Conservation (phyloP, 2,329 filamentous ascomycete genomes). For the Fusarium falciforme region DNA sequence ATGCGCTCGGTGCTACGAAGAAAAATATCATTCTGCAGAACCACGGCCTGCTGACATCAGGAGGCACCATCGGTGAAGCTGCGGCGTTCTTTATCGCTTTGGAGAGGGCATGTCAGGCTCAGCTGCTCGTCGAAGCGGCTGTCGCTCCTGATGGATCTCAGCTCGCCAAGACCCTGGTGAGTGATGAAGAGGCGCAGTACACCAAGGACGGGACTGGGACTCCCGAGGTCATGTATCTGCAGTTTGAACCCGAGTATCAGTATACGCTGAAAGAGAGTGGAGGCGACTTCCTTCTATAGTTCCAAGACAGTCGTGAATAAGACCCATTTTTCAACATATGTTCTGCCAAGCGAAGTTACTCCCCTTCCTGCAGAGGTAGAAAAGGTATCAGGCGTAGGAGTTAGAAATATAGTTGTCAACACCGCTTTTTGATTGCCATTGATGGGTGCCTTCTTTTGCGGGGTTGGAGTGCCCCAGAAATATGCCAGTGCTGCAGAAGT, state of each 20-base stretch:
- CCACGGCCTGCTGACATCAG: slow-evolving; percentile 76
- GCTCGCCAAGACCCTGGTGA: slow-evolving; percentile 51
- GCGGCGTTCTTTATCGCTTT: slow-evolving; percentile 75
- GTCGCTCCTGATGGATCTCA: slow-evolving; percentile 40
- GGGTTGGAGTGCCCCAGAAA: too few species aligned
- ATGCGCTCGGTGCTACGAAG: slow-evolving; percentile 66
- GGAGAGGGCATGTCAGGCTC: slow-evolving; percentile 75
- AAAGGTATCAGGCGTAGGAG: too few species aligned
- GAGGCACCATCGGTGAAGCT: slow-evolving; percentile 76
- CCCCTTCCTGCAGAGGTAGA: too few species aligned
- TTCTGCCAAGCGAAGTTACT: neutral
- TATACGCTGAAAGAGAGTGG: slow-evolving; percentile 23
- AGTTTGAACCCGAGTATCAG: slow-evolving; percentile 41
- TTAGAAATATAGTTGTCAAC: too few species aligned
- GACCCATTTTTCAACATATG: accelerated
- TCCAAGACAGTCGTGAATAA: neutral
- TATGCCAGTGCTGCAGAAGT: too few species aligned
- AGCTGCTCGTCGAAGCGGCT: slow-evolving; percentile 74
- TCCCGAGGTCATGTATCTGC: slow-evolving; percentile 41
- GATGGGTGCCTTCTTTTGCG: too few species aligned
- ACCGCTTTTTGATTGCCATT: too few species aligned
- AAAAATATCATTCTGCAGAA: slow-evolving; percentile 75
- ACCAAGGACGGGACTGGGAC: slow-evolving; percentile 41
- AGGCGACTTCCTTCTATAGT: slow-evolving; percentile 33
- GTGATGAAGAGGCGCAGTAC: slow-evolving; percentile 55